Percentiles rank a stretch among this genome's conserved stretches.
phyloP scores from a whole-genome alignment of 805 yeast species.

The Kodamaea leandrae region DNA sequence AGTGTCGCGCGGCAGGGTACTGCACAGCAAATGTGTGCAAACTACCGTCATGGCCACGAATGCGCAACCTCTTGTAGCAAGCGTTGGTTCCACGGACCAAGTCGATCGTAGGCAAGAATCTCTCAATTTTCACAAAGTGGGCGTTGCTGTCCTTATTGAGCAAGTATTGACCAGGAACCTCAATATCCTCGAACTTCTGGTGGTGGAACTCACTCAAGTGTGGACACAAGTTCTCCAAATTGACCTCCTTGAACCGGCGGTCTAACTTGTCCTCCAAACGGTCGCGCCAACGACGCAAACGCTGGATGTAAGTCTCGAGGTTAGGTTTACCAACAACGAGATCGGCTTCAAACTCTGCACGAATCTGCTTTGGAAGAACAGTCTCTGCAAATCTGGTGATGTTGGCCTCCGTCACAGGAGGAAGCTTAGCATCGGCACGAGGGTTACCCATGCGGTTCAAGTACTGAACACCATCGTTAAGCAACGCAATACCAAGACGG shows the following conservation, averaged over 20 bases:
- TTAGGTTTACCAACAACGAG: conserved; percentile 85
- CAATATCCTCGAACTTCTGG: conserved; percentile 96
- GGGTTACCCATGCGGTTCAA: conserved; percentile 84
- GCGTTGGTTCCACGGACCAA: conserved; percentile 86
- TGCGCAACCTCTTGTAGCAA: conserved; percentile 83
- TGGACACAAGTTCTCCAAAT: conserved; percentile 88
- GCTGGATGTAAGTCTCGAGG: conserved; percentile 78
- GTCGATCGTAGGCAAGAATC: conserved; percentile 87
- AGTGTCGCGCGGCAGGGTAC: conserved; percentile 96
- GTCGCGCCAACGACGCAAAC: conserved; percentile 88
- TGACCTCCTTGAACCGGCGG: conserved; percentile 73
- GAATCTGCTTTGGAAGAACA: conserved; percentile 81
- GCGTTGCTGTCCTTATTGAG: conserved; percentile 81
- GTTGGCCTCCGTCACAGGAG: conserved; percentile 87
- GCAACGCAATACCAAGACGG: conserved; percentile 83
- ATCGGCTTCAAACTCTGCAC: conserved; percentile 89
- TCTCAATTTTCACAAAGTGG: conserved; percentile 90
- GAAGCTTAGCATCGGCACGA: conserved; percentile 81
- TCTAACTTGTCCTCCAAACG: conserved; percentile 89
- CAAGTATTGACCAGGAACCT: conserved; percentile 94
- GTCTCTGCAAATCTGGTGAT: conserved; percentile 89
- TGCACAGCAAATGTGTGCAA: conserved; percentile 93
- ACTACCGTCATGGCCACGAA: conserved; percentile 92
- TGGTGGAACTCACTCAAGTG: conserved; percentile 96
- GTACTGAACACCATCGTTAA: conserved; percentile 91